Conservation (phyloP, 2,329 filamentous ascomycete genomes). For the Akanthomyces lecanii region DNA sequence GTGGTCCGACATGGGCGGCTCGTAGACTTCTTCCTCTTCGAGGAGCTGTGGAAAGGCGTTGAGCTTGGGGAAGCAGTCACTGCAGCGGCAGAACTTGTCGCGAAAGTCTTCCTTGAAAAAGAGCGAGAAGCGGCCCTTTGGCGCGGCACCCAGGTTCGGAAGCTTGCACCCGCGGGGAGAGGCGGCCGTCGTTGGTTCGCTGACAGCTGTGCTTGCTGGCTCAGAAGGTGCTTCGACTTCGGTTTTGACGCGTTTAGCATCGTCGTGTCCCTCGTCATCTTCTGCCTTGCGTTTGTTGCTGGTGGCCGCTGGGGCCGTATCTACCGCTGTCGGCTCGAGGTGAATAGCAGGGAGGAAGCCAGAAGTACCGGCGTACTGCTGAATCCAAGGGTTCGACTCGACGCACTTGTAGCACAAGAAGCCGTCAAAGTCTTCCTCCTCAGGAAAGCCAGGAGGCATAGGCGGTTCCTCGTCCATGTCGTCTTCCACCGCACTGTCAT, state of each 20-base stretch:
- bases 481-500: constrained; percentile 43
- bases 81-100: constrained; percentile 75
- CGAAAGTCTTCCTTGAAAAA: constrained; percentile 81
- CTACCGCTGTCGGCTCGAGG: constrained; percentile 23
- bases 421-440: constrained; percentile 82
- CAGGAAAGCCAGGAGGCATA: constrained; percentile 79
- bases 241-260: constrained; percentile 51
- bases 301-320: not conserved
- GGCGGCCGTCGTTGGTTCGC: constrained; percentile 12
- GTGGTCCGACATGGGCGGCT: constrained; percentile 76
- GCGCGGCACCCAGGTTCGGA: constrained; percentile 51
- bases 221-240: constrained; percentile 27
- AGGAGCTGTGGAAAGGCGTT: constrained; percentile 72
- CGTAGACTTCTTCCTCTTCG: constrained; percentile 91
- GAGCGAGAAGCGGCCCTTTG: constrained; percentile 65
- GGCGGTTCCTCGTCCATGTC: constrained; percentile 55
- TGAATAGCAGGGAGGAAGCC: constrained; percentile 78
- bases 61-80: constrained; percentile 72
- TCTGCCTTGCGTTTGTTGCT: constrained; percentile 65
- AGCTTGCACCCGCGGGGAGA: constrained; percentile 53
- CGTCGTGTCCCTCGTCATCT: constrained; percentile 39
- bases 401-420: constrained; percentile 95
- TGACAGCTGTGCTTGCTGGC: not conserved
- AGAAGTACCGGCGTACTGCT: constrained; percentile 71
- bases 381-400: constrained; percentile 85